These are phyloP conservation scores for Lotus japonicus DNA, from an alignment of 306 rosid genomes.

Conservation along the genomic window DNA sequence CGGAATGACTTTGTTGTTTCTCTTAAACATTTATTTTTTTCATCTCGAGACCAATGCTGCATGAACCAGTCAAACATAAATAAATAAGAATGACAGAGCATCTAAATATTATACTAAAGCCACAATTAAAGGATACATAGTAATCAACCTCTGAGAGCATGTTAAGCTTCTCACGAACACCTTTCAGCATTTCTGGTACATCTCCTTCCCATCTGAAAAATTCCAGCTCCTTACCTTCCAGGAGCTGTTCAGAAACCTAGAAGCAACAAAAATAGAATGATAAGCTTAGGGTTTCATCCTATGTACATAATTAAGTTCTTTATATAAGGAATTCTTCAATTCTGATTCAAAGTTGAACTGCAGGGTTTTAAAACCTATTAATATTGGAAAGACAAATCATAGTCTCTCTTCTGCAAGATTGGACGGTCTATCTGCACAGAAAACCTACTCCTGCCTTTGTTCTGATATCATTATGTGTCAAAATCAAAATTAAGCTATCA, in stretches of 20 bases:
- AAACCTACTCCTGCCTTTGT: neutral
- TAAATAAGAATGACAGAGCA: neutral
- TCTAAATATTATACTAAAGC: conserved; percentile 6
- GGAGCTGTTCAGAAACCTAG: conserved; percentile 65
- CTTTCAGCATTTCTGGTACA: conserved; percentile 49
- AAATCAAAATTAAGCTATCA: neutral
- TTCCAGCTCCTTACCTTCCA: conserved; percentile 70
- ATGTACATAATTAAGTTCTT: neutral
- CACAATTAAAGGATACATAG: conserved; percentile 1
- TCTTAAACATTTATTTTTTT: conserved; percentile 68
- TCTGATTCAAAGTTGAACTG: neutral
- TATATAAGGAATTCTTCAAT: neutral
- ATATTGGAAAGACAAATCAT: neutral
- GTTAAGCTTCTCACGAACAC: conserved; percentile 76
- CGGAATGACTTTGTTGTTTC: conserved; percentile 80
- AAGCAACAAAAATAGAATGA: conserved; percentile 14
- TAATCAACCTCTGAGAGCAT: conserved; percentile 65
- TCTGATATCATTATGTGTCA: neutral
- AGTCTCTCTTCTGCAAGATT: neutral
- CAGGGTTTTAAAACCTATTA: conserved; percentile 2
- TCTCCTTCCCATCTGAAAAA: conserved; percentile 71
- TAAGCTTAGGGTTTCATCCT: neutral
- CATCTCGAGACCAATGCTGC: conserved; percentile 85
- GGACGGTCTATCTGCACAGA: neutral
- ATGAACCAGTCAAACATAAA: conserved; percentile 11